phyloP scores from a whole-genome alignment of 768 basidiomycete species.

The Paxillus rubicundulus region DNA sequence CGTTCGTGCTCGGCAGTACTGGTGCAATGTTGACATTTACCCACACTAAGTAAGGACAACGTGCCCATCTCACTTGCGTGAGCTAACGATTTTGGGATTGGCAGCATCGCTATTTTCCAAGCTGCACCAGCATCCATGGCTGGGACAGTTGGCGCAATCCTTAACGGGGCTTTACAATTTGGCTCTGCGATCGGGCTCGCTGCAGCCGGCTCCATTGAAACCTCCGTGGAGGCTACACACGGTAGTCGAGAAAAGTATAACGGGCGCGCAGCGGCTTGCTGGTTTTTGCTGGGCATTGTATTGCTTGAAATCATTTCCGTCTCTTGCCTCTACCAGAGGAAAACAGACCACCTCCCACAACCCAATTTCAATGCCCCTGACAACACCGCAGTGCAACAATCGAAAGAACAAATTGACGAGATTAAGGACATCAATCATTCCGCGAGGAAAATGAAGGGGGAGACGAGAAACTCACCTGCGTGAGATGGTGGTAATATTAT shows the following conservation, averaged over 20 bases:
- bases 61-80: neutral
- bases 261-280: slow-evolving; percentile 41
- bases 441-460: neutral
- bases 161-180: slow-evolving; percentile 47
- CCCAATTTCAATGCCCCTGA: neutral
- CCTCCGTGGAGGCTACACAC: slow-evolving; percentile 35
- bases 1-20: slow-evolving; percentile 40
- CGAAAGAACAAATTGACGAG: neutral
- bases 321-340: slow-evolving; percentile 29
- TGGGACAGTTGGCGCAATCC: slow-evolving; percentile 49
- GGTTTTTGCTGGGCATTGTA: slow-evolving; percentile 38
- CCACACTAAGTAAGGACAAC: slow-evolving; percentile 39
- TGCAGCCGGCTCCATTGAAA: slow-evolving; percentile 43
- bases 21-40: slow-evolving; percentile 42
- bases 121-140: slow-evolving; percentile 42
- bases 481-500: neutral
- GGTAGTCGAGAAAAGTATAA: slow-evolving; percentile 33
- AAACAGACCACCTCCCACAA: neutral
- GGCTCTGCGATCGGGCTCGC: slow-evolving; percentile 47
- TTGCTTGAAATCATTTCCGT: slow-evolving; percentile 25
- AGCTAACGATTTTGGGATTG: neutral
- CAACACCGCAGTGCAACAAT: neutral
- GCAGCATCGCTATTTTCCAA: slow-evolving; percentile 45
- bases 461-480: neutral
- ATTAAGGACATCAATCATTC: neutral